Evolutionary conservation across 768 basidiomycete genomes (phyloP).

Genomic region (Russula virescens): DNA sequence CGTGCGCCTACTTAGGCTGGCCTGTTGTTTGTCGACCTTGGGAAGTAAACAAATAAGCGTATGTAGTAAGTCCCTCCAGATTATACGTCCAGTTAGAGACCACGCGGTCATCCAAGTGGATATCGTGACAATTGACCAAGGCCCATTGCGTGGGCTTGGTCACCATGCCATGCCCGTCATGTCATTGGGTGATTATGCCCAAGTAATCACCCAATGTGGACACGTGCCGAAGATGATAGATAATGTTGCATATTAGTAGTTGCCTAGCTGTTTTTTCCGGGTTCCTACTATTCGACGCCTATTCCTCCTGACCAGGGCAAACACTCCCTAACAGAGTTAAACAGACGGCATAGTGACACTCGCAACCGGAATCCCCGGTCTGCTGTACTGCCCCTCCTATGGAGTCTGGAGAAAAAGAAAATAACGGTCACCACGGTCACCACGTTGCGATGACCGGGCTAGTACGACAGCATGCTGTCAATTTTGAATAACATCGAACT

Average conservation of each 20-base stretch:
- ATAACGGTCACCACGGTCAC: no score
- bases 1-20: not conserved
- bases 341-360: not conserved
- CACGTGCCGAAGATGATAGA: not conserved
- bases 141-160: constrained; percentile 3
- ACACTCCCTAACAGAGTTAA: not conserved
- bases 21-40: not conserved
- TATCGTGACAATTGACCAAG: not conserved
- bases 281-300: no score
- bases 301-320: not conserved
- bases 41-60: not conserved
- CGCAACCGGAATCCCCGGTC: not conserved
- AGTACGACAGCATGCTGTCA: no score
- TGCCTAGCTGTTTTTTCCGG: not conserved
- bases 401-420: not conserved
- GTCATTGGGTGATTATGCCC: not conserved
- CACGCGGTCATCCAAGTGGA: not conserved
- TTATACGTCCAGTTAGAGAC: not conserved
- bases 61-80: not conserved
- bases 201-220: not conserved
- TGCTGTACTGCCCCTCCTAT: no score
- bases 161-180: not conserved
- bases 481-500: no score
- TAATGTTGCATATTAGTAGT: no score
- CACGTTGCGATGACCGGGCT: no score